Evolutionary conservation across 2,329 filamentous ascomycete genomes (phyloP), one percentile per base, ranked within the genome.

Genomic region (Trichoderma atrobrunneum): DNA sequence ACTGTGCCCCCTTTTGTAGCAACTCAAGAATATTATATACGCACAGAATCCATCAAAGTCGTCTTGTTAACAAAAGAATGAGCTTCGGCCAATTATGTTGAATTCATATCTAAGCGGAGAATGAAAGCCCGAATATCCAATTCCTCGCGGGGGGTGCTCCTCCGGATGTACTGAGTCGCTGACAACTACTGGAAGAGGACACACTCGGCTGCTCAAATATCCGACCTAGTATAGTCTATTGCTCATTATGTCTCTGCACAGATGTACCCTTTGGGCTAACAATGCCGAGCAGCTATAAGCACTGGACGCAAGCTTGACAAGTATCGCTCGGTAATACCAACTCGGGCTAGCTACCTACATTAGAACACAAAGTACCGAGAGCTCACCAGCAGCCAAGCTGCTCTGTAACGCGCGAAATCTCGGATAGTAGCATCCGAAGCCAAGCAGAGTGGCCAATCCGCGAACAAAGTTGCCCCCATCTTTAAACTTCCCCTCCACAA

Each of bases 401-500:
- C 32, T 26, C 6, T 30, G 7, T 39, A 67, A 34, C 18, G 64
- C 39, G 32, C 51, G 28, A 56, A 48, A 24, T 24, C 21, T 67
- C 64, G 64, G 64, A 39, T 39, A 21, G 36, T 57, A 5, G 32
- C 16, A 67, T 39, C 64, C 64, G 51, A 57, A 39, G 18, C 12
- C 21, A 39, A 8, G 6, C 26, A 43, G 51, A n/a, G 64, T 43
- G 64, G 64, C 51, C 48, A 67, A 67, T 67, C 64, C 64, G 21
- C 18, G 51, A 43, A 14, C 43, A 67, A 39, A 59, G 32, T 67
- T 59, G 48, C 64, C 51, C 64, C 64, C 48, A 21, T 36, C 16
- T 39, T n/a, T 10, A 39, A 57, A 34, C 64, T 66, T 66, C 63
- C 63, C 63, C 63, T 66, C 63, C 48, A 66, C 30, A 8, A 26